Evolutionary conservation across 306 rosid species (phyloP).

Genomic region (Prunus kanzakura): DNA sequence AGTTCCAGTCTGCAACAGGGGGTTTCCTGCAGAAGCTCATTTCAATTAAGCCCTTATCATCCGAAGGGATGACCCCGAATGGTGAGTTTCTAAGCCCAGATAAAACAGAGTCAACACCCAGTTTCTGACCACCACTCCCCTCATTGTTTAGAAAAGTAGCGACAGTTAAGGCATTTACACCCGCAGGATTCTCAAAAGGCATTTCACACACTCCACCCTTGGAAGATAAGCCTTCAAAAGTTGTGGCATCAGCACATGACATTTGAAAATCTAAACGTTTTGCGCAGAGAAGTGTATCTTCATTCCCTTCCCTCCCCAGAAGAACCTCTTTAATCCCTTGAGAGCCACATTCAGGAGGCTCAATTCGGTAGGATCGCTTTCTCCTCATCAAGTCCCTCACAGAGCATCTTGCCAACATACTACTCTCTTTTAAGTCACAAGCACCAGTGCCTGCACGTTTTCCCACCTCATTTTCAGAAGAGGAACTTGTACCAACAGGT

Average conservation of each 20-base stretch:
- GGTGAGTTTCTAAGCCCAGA: conserved; percentile 27
- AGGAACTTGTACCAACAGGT: conserved; percentile 30
- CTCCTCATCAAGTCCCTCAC: conserved; percentile 89
- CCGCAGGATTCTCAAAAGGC: conserved; percentile 23
- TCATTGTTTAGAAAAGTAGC: conserved; percentile 17
- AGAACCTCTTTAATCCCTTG: conserved; percentile 31
- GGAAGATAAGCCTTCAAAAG: conserved; percentile 23
- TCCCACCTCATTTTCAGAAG: conserved; percentile 28
- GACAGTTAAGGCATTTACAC: conserved; percentile 15
- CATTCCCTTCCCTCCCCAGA: conserved; percentile 36
- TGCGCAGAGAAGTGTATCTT: conserved; percentile 27
- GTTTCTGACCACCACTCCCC: conserved; percentile 29
- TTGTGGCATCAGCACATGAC: conserved; percentile 13
- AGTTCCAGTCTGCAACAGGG: conserved; percentile 31
- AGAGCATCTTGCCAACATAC: conserved; percentile 47
- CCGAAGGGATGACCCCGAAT: conserved; percentile 22
- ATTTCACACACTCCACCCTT: conserved; percentile 21
- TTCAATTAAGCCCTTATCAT: conserved; percentile 38
- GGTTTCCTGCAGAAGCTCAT: conserved; percentile 39
- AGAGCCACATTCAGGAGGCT: conserved; percentile 41
- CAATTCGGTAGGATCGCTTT: conserved; percentile 54
- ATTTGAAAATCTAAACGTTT: conserved; percentile 31
- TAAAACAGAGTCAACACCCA: conserved; percentile 26
- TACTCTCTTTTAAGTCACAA: conserved; percentile 33
- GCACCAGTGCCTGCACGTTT: conserved; percentile 16